Percentiles rank a stretch among this genome's conserved stretches.
phyloP scores from a whole-genome alignment of 208 protist species.

The Leishmania martiniquensis region DNA sequence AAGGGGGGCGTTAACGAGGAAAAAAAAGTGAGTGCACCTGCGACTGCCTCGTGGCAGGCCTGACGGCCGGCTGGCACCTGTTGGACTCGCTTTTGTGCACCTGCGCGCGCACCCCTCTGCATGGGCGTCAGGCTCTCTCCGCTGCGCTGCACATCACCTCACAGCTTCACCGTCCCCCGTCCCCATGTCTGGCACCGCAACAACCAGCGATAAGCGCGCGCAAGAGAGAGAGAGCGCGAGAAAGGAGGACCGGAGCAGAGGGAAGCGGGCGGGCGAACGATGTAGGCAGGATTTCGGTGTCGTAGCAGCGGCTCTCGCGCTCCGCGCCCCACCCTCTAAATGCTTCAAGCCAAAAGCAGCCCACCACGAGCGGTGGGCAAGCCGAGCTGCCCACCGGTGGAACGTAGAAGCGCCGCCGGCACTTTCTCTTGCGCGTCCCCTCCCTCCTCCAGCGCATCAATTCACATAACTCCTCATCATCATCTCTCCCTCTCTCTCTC shows the following conservation, averaged over 20 bases:
- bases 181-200: neutral
- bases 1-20: no score
- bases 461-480: no score
- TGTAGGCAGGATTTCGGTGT: no score
- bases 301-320: no score
- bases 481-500: neutral
- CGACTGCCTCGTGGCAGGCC: neutral
- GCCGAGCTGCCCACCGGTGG: neutral
- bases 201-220: neutral
- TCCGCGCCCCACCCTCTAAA: neutral
- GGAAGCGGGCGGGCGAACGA: neutral
- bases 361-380: neutral
- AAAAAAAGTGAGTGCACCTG: neutral
- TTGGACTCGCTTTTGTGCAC: neutral
- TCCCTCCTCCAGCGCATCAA: no score
- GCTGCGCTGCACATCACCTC: neutral
- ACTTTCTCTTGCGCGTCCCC: neutral
- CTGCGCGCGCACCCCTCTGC: neutral
- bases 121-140: neutral
- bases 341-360: neutral
- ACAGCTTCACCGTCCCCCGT: neutral
- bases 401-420: no score
- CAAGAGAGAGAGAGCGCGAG: neutral
- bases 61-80: neutral
- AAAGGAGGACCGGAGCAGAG: neutral